Conservation (phyloP, 345 rosid genomes). For the Gossypium rotundifolium region DNA sequence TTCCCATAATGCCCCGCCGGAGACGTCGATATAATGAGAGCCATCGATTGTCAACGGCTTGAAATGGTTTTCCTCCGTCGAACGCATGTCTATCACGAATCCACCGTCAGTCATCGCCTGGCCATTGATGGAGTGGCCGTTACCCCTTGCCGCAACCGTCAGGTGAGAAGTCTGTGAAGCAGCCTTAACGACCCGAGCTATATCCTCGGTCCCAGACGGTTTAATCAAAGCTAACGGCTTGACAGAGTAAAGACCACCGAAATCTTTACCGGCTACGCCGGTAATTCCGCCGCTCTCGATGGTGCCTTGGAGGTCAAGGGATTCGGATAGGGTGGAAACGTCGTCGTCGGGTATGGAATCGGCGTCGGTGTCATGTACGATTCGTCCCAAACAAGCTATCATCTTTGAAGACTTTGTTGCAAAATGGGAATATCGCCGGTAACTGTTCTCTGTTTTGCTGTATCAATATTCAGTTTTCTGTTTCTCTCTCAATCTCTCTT, state of each 20-base stretch:
- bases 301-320: conserved; percentile 54
- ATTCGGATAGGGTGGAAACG: conserved; percentile 29
- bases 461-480: background rate
- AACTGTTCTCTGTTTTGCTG: background rate
- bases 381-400: conserved; percentile 72
- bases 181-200: conserved; percentile 46
- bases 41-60: conserved; percentile 19
- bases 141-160: conserved; percentile 92
- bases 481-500: background rate
- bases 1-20: conserved; percentile 98
- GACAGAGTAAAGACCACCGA: conserved; percentile 66
- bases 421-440: conserved; percentile 8
- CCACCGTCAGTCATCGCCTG: conserved; percentile 91
- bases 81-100: conserved; percentile 75
- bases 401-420: conserved; percentile 23
- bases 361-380: conserved; percentile 62
- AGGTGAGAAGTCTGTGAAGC: conserved; percentile 48
- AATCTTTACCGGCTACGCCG: conserved; percentile 54
- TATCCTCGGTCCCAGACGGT: conserved; percentile 60
- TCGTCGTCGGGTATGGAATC: conserved; percentile 39
- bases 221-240: conserved; percentile 59
- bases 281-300: conserved; percentile 28
- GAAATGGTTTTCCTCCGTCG: conserved; percentile 45
- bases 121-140: conserved; percentile 97
- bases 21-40: conserved; percentile 40